A percentile compares a stretch with the other conserved stretches of the same genome.
These are phyloP conservation scores for Pythium scleroteichum DNA, from an alignment of 352 stramenopile species.

Conservation along the genomic window DNA sequence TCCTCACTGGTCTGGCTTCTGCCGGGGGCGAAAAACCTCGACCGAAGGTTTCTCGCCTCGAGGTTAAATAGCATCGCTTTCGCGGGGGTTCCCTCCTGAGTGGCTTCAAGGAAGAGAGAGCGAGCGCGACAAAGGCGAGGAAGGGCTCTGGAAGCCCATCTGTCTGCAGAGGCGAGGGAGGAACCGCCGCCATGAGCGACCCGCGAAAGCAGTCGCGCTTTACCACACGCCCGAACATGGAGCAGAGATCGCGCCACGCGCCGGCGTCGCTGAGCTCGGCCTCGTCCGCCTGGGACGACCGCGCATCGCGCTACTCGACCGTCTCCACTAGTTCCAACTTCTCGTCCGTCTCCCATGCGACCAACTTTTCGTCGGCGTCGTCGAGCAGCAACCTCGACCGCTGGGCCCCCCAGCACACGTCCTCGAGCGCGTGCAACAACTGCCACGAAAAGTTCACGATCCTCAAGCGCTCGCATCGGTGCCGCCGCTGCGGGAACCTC, in stretches of 20 bases:
- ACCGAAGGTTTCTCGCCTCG: neutral
- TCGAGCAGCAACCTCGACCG: slow-evolving; percentile 41
- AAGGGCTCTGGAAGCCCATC: neutral
- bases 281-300: slow-evolving; percentile 39
- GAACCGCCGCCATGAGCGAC: slow-evolving; percentile 7
- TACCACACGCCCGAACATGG: slow-evolving; percentile 14
- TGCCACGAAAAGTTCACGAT: slow-evolving; percentile 84
- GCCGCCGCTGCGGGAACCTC: slow-evolving; percentile 72
- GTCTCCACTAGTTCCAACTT: slow-evolving; percentile 42
- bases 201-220: slow-evolving; percentile 2
- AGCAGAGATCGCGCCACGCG: slow-evolving; percentile 24
- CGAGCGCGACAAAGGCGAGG: slow-evolving; percentile 5
- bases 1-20: slow-evolving; percentile 1
- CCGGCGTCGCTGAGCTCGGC: slow-evolving; percentile 25
- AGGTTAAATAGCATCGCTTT: slow-evolving; percentile 8
- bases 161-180: neutral
- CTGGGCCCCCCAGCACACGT: slow-evolving; percentile 71
- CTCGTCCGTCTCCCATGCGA: slow-evolving; percentile 31
- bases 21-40: slow-evolving; percentile 1
- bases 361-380: slow-evolving; percentile 12
- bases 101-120: slow-evolving; percentile 16
- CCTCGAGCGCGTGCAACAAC: slow-evolving; percentile 69
- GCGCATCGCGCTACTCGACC: slow-evolving; percentile 62
- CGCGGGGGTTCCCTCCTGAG: slow-evolving; percentile 6
- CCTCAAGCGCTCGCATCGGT: slow-evolving; percentile 78